A percentile compares a stretch with the other conserved stretches of the same genome.
phyloP scores from a whole-genome alignment of 2,329 filamentous ascomycete genomes.

The Dactylellina parvicollis region DNA sequence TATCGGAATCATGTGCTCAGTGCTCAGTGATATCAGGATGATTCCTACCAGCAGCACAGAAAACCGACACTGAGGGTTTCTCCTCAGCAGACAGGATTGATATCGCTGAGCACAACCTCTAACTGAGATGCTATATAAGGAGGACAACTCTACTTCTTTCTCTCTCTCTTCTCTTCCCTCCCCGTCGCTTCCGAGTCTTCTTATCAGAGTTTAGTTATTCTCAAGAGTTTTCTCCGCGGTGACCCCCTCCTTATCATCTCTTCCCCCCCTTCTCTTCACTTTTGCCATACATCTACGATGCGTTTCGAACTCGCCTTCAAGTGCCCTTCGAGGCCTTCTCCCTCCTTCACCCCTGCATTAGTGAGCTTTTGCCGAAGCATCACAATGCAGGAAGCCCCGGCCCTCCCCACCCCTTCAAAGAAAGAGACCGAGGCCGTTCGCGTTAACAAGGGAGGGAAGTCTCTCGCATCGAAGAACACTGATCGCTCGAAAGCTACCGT shows the following conservation, averaged over 20 bases:
- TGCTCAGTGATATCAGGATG: no score
- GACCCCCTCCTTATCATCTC: neutral
- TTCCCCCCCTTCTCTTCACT: neutral
- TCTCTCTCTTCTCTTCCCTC: slow-evolving; percentile 19
- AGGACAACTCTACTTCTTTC: neutral
- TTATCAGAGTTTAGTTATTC: neutral
- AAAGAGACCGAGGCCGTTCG: slow-evolving; percentile 11
- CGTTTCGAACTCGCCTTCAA: slow-evolving; percentile 6
- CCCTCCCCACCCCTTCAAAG: neutral
- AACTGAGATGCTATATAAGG: slow-evolving; percentile 17
- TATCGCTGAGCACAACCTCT: no score
- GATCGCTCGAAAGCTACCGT: neutral
- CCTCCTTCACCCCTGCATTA: no score
- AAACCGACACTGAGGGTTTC: no score
- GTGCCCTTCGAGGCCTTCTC: neutral
- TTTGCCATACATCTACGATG: neutral
- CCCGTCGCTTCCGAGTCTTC: slow-evolving; percentile 12
- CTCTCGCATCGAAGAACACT: neutral
- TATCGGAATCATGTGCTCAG: no score
- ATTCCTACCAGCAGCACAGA: no score
- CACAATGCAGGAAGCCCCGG: no score
- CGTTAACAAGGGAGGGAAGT: neutral
- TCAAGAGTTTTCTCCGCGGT: neutral
- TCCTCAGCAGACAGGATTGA: no score
- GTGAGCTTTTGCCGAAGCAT: no score